Evolutionary conservation across 352 stramenopile species (phyloP).

Genomic region (Pythium scleroteichum): DNA sequence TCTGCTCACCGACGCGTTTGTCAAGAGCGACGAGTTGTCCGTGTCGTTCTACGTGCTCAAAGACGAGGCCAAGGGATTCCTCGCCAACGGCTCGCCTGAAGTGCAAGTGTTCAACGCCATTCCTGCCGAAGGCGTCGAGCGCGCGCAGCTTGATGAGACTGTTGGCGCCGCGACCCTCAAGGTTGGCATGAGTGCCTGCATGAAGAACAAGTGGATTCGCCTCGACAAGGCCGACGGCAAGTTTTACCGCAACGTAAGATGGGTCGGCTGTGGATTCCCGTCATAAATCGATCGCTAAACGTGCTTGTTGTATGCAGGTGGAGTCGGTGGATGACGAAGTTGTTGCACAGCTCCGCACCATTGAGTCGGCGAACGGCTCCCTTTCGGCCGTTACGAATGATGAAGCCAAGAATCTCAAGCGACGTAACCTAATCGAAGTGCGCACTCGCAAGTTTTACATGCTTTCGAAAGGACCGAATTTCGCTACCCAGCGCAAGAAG

Average conservation of each 20-base stretch:
- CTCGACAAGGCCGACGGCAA: slow-evolving; percentile 91
- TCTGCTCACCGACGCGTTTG: slow-evolving; percentile 92
- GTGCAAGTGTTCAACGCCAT: slow-evolving; percentile 86
- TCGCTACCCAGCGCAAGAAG: slow-evolving; percentile 93
- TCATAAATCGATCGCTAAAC: too few relatives aligned
- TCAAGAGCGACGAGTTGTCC: slow-evolving; percentile 75
- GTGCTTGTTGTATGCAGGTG: slow-evolving; percentile 28
- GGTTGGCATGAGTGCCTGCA: slow-evolving; percentile 95
- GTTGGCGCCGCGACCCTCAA: slow-evolving; percentile 91
- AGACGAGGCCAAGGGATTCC: slow-evolving; percentile 84
- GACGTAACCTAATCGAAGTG: slow-evolving; percentile 78
- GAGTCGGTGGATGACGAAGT: slow-evolving; percentile 65
- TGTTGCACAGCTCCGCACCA: slow-evolving; percentile 86
- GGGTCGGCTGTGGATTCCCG: too few relatives aligned
- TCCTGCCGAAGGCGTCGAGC: slow-evolving; percentile 60
- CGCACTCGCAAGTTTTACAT: slow-evolving; percentile 94
- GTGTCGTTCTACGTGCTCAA: slow-evolving; percentile 94
- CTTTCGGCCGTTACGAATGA: slow-evolving; percentile 68
- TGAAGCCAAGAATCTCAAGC: slow-evolving; percentile 81
- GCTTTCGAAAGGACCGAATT: slow-evolving; percentile 92
- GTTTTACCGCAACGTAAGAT: slow-evolving; percentile 76
- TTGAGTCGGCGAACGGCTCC: slow-evolving; percentile 55
- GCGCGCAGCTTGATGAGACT: slow-evolving; percentile 76
- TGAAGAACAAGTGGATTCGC: slow-evolving; percentile 98
- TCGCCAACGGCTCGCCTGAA: slow-evolving; percentile 77